A percentile compares a stretch with the other conserved stretches of the same genome.
Conservation (phyloP, 2,329 filamentous ascomycete genomes). For the Monilinia fructigena region DNA sequence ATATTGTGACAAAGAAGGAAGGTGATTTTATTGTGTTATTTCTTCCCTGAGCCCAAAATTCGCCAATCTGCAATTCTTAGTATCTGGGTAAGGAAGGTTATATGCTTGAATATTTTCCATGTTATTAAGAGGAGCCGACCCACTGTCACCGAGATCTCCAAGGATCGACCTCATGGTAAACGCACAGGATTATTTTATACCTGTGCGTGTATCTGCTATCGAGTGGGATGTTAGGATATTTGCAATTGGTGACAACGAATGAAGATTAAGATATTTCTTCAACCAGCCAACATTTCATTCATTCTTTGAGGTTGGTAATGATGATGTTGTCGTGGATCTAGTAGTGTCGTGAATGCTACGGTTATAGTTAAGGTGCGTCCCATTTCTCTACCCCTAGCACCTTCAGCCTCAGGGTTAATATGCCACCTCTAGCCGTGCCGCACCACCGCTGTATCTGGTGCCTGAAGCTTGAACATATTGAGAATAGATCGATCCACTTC, state of each 20-base stretch:
- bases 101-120: not conserved
- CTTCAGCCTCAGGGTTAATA: not conserved
- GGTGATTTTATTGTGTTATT: not conserved
- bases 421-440: not conserved
- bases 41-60: too few species aligned
- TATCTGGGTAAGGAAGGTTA: not conserved
- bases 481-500: not conserved
- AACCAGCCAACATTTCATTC: too few species aligned
- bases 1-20: not conserved
- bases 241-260: not conserved
- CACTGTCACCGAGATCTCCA: not conserved
- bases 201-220: not conserved
- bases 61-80: not conserved
- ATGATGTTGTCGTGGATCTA: too few species aligned
- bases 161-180: not conserved
- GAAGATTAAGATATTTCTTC: not conserved
- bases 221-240: not conserved
- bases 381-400: not conserved
- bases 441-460: not conserved
- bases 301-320: too few species aligned
- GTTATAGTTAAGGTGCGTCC: not conserved
- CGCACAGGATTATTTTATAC: not conserved
- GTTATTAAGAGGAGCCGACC: not conserved
- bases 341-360: too few species aligned
- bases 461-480: constrained; percentile 8